Conservation (phyloP, 2,329 filamentous ascomycete genomes). For the Coniochaeta ligniaria region DNA sequence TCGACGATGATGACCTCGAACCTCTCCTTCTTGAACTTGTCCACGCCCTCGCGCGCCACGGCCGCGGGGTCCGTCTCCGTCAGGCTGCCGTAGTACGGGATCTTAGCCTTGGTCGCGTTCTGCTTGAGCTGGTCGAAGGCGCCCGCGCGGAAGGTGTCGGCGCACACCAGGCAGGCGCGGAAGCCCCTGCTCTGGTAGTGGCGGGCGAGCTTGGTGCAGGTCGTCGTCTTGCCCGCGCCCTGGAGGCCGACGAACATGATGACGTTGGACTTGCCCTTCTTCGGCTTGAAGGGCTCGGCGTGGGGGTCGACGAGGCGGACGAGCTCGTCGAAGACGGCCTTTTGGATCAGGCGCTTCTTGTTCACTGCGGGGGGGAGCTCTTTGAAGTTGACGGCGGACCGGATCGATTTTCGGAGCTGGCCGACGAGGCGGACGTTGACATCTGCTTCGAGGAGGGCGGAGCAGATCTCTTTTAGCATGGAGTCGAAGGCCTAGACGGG, state of each 20-base stretch:
- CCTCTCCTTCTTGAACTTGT: constrained; percentile 97
- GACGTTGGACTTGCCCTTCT: constrained; percentile 92
- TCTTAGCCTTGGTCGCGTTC: constrained; percentile 98
- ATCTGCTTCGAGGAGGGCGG: constrained; percentile 91
- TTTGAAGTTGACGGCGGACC: constrained; percentile 86
- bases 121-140: constrained; percentile 98
- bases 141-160: constrained; percentile 96
- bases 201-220: constrained; percentile 91
- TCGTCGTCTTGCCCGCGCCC: constrained; percentile 95
- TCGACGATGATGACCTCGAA: constrained; percentile 99
- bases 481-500: constrained; percentile 75
- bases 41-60: constrained; percentile 90
- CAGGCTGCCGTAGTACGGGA: constrained; percentile 94
- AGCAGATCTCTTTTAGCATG: constrained; percentile 98
- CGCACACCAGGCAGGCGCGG: constrained; percentile 88
- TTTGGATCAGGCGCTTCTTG: constrained; percentile 98
- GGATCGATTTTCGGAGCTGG: constrained; percentile 88
- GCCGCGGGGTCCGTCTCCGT: constrained; percentile 94
- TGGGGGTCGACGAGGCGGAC: constrained; percentile 94
- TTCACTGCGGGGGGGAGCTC: constrained; percentile 86
- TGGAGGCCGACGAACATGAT: constrained; percentile 99
- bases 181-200: constrained; percentile 94
- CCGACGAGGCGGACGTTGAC: constrained; percentile 94
- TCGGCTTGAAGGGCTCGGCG: constrained; percentile 90
- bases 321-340: constrained; percentile 94